phyloP scores from a whole-genome alignment of 2,329 filamentous ascomycete genomes.

The Fusarium sp. region DNA sequence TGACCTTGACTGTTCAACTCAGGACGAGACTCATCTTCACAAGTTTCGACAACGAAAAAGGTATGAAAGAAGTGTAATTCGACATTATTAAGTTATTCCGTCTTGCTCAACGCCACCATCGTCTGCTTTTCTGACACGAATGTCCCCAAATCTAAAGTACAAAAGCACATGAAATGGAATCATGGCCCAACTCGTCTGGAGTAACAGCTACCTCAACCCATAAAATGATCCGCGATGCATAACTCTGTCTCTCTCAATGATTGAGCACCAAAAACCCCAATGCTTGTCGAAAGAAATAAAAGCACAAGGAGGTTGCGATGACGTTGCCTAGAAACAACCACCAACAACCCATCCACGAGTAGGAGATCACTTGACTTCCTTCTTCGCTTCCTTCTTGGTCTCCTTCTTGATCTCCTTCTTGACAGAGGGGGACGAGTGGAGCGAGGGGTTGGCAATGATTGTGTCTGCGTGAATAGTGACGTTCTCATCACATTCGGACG shows the following conservation, averaged over 20 bases:
- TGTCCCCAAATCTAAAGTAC: slow-evolving; percentile 55
- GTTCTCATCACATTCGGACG: slow-evolving; percentile 66
- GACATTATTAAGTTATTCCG: slow-evolving; percentile 42
- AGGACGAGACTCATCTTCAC: not conserved
- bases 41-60: not conserved
- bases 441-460: slow-evolving; percentile 58
- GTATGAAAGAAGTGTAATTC: slow-evolving; percentile 32
- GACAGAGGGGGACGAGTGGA: slow-evolving; percentile 60
- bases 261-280: slow-evolving; percentile 38
- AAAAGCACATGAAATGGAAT: slow-evolving; percentile 52
- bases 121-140: slow-evolving; percentile 40
- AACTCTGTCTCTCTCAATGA: slow-evolving; percentile 45
- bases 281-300: slow-evolving; percentile 21
- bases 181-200: slow-evolving; percentile 48
- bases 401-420: slow-evolving; percentile 57
- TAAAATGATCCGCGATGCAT: slow-evolving; percentile 53
- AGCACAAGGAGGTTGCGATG: slow-evolving; percentile 12
- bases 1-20: not conserved
- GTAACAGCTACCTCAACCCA: slow-evolving; percentile 52
- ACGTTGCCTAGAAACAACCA: not conserved
- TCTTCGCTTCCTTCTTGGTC: slow-evolving; percentile 48
- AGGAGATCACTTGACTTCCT: slow-evolving; percentile 40
- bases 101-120: slow-evolving; percentile 32
- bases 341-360: not conserved
- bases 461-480: slow-evolving; percentile 67